Evolutionary conservation across 768 basidiomycete species (phyloP).

Genomic region (Daedaleopsis nitida): DNA sequence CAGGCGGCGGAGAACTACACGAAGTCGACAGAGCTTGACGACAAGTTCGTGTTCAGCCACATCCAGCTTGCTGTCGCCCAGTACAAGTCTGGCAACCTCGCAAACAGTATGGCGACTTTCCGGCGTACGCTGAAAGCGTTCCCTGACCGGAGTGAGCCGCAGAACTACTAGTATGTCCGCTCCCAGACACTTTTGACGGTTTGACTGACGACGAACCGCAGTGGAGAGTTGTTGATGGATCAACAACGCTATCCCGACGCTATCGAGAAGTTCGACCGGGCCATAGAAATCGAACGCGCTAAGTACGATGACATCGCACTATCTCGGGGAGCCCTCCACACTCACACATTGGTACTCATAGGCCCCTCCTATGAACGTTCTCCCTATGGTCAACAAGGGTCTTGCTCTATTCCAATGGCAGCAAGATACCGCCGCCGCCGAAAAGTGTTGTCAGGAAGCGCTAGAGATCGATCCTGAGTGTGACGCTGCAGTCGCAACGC

Average conservation of each 20-base stretch:
- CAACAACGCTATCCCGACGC: conserved; percentile 87
- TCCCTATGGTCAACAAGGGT: conserved; percentile 97
- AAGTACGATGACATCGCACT: conserved; percentile 44
- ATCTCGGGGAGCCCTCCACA: background rate
- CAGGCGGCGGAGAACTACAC: conserved; percentile 90
- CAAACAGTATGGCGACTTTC: conserved; percentile 90
- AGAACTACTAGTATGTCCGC: conserved; percentile 86
- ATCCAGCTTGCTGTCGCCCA: conserved; percentile 97
- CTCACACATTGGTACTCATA: background rate
- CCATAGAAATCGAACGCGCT: conserved; percentile 82
- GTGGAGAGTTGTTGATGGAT: conserved; percentile 93
- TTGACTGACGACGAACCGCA: conserved; percentile 32
- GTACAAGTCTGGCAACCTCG: conserved; percentile 83
- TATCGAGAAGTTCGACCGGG: conserved; percentile 89
- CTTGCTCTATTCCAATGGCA: conserved; percentile 95
- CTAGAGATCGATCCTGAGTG: conserved; percentile 88
- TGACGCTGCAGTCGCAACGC: conserved; percentile 94
- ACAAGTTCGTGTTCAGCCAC: conserved; percentile 91
- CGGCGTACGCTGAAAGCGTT: conserved; percentile 81
- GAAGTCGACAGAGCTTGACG: conserved; percentile 85
- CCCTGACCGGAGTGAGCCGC: conserved; percentile 85
- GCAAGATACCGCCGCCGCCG: conserved; percentile 82
- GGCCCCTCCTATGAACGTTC: conserved; percentile 71
- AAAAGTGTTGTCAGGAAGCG: conserved; percentile 85
- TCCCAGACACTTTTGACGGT: background rate